These are phyloP conservation scores for Aspergillus latus DNA, from an alignment of 2,329 filamentous ascomycete species.

Conservation along the genomic window DNA sequence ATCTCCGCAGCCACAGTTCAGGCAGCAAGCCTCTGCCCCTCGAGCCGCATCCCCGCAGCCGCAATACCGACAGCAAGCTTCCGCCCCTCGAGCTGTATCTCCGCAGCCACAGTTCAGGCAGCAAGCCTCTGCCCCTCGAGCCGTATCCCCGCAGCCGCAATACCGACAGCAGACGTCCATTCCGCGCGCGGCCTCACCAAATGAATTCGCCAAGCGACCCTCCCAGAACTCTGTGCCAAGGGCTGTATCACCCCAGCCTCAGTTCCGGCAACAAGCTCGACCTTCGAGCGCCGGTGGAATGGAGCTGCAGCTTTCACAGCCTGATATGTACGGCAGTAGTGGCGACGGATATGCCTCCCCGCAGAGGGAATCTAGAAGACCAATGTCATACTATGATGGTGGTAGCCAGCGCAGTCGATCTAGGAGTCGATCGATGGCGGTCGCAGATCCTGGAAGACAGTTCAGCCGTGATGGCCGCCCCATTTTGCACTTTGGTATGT, in stretches of 20 bases:
- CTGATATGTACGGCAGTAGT: constrained; percentile 55
- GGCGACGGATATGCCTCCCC: constrained; percentile 35
- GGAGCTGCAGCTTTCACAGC: constrained; percentile 66
- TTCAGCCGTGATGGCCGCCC: constrained; percentile 82
- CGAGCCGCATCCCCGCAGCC: constrained; percentile 15
- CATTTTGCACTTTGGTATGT: constrained; percentile 90
- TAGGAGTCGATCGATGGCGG: constrained; percentile 84
- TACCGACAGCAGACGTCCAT: not conserved
- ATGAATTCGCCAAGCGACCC: constrained; percentile 10
- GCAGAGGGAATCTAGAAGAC: constrained; percentile 42
- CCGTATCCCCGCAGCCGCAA: not conserved
- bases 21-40: constrained; percentile 4
- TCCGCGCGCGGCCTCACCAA: constrained; percentile 7
- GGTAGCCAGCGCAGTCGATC: constrained; percentile 53
- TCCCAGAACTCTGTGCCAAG: constrained; percentile 42
- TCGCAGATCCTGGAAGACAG: constrained; percentile 65
- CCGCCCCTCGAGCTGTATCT: not conserved
- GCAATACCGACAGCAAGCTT: constrained; percentile 6
- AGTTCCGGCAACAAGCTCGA: constrained; percentile 51
- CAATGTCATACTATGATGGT: constrained; percentile 50
- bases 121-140: not conserved
- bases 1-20: constrained; percentile 13
- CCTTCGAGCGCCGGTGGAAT: constrained; percentile 56
- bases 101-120: not conserved
- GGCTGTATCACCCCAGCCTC: constrained; percentile 54